Base-by-base conservation (phyloP, 2,329 filamentous ascomycete genomes). In the Epichloe amarillans region DNA sequence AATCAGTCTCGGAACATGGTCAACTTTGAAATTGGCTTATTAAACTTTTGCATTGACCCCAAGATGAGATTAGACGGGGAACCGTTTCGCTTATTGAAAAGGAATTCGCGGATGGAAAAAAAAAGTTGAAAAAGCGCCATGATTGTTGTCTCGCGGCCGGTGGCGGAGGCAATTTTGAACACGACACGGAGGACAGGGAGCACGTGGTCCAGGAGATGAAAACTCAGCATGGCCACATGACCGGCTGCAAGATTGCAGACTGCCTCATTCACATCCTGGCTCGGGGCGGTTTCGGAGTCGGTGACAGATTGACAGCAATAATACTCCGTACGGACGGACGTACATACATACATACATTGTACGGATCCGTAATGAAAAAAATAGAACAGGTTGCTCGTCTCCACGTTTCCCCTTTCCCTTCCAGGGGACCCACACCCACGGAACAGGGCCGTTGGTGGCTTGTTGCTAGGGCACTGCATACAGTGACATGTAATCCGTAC, bases 161-260 rank as follows among this genome's bases (percentile, higher is more conserved):
- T n/a, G 17, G 39, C 39, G 39, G 39, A 41, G 39, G 17, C 17
- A 41, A 41, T 11, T 10, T 30, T 30, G 30, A 30, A 30, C 8
- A 30, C 30, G 8, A 30, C 30, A 30, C 30, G 30, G 30, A 4
- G 30, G 30, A 8, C 26, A 30, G 7, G 26, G 41, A 35, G 19
- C 43, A 35, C 33, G 12, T n/a, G 7, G 30, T 39, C 49, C 14
- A 15, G 46, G 43, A 21, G 43, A 33, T 19, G 41, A 55, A 55
- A 53, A 55, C n/a, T 54, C 51, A 50, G 49, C 42, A 37, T 51
- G 51, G 46, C 49, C 53, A 55, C 53, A 52, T 55, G 53, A 55
- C 53, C 44, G 21, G 37, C 26, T 48, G 33, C 41, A 49, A 55
- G 51, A 53, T 55, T 55, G 51, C 46, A 55, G 51, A 53, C 53